phyloP scores from a whole-genome alignment of 2,329 filamentous ascomycete species.

The Penicillium sp. region DNA sequence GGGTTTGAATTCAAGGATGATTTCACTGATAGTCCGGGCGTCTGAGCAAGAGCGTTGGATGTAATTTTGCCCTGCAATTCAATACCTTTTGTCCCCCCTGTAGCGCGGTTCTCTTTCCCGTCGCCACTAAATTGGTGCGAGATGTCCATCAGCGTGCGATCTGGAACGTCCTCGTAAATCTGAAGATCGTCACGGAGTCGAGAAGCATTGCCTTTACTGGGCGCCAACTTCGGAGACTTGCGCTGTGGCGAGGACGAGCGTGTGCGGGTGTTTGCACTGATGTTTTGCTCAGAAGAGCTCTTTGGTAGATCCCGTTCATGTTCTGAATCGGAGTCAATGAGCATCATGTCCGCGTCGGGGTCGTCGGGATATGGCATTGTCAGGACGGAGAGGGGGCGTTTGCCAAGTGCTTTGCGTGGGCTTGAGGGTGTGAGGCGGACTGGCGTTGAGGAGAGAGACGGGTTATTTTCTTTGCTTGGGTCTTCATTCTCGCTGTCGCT shows the following conservation, averaged over 20 bases:
- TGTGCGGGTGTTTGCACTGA: constrained; percentile 34
- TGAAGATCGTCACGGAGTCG: constrained; percentile 28
- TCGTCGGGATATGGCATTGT: constrained; percentile 33
- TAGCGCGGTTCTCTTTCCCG: constrained; percentile 25
- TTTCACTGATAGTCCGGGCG: not conserved
- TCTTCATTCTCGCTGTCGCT: constrained; percentile 23
- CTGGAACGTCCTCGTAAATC: constrained; percentile 34
- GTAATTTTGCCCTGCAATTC: constrained; percentile 1
- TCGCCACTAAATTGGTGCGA: constrained; percentile 17
- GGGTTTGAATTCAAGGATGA: not conserved
- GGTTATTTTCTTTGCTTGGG: constrained; percentile 51
- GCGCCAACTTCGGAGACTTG: constrained; percentile 38
- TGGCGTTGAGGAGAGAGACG: constrained; percentile 40
- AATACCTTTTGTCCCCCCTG: constrained; percentile 15
- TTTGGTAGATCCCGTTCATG: constrained; percentile 19
- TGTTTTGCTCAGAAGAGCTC: constrained; percentile 42
- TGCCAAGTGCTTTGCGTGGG: constrained; percentile 37
- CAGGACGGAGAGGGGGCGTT: constrained; percentile 46
- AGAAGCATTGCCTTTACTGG: constrained; percentile 23
- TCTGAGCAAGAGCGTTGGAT: not conserved
- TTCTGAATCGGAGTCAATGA: constrained; percentile 29
- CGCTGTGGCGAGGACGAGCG: constrained; percentile 27
- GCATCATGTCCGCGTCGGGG: constrained; percentile 30
- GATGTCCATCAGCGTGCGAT: constrained; percentile 11
- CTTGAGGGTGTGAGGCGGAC: constrained; percentile 36